Base-by-base conservation (phyloP, 805 yeast genomes). In the Wickerhamiella qilinensis region DNA sequence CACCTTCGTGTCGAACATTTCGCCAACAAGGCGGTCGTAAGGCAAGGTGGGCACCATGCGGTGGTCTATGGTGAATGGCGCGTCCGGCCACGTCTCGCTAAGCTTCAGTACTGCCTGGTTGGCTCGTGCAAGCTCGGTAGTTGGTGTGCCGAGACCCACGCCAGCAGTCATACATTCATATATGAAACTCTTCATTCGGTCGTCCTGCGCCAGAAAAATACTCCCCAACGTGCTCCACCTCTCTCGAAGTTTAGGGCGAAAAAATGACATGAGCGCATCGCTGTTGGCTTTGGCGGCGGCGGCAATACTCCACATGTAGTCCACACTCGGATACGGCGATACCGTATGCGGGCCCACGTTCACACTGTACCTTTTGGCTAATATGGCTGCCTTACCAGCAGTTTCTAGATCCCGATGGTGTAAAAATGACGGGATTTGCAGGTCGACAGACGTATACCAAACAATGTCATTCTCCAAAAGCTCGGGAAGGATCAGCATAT, bases 191-290 rank as follows among this genome's bases (percentile, higher is more conserved):
- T 45, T 38, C 36, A 38, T 40, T 4, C 49, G 43, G n/a, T 46
- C 30, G 39, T 46, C 48, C 16, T 38, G 47, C 4, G 46, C 51
- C 2, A 48, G 36, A 20, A 17, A 48, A 3, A 49, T 44, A 1
- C 20, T 30, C 2, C 44, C 39, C 12, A 48, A 34, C n/a, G 4
- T 21, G 4, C 20, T 15, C 51, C 50, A 49, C 8, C 33, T 29
- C 9, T 14, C 20, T 2, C 22, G 20, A 5, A 49, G 25, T 2
- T 11, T 19, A 2, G 39, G 37, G 9, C 39, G 38, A n/a, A 43
- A 37, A 3, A 35, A 25, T 5, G 24, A n/a, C 20, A 41, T 25
- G 27, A 42, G 39, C 30, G 14, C 17, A 17, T 11, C 20, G 14
- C 17, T 20, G 32, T 37, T 35, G 2, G 21, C 20, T 24, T 29